Base-by-base conservation (phyloP, 805 yeast genomes). In the Brettanomyces bruxellensis region DNA sequence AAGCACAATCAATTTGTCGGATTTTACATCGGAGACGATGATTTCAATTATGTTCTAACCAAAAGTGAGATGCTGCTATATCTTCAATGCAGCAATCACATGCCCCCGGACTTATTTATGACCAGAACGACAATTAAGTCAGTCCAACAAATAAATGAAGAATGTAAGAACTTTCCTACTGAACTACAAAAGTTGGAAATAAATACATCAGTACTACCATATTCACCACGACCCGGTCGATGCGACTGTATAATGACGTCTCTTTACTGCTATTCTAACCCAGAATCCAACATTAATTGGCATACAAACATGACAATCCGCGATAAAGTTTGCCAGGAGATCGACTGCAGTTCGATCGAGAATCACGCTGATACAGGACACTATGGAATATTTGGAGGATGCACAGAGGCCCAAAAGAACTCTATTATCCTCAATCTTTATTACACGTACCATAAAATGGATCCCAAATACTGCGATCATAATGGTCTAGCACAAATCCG, bases 191-290 rank as follows among this genome's bases (percentile, higher is more conserved):
- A 28, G 11, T 9, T 28, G 11, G 32, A 28, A 28, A 28, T 28
- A 7, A 28, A 28, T 9, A 7, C 11, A 28, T 28, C 32, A 9
- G 32, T 9, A 6, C 51, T 72, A 32, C 78, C 78, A 0, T 62
- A 57, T 5, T 62, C 68, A 1, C 78, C 79, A 2, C 66, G 69
- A 47, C 50, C 60, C 8, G 67, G 65, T 13, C 59, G 66, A 44
- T 74, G 78, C 56, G 73, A 68, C 49, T 73, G 78, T 51, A 57
- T 72, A 30, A 63, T 69, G 59, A 53, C 69, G 7, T 63, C 70
- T 4, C 53, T 70, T 4, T 53, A 66, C 1, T 73, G 78, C 53
- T 59, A 69, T 38, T 55, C 62, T 28, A 52, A 57, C 41, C 55
- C 52, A 1, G 54, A 60, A 25, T 47, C 45, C 41, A 32, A 50